phyloP scores from a whole-genome alignment of 2,329 filamentous ascomycete species.

The Pseudocercospora ulei region DNA sequence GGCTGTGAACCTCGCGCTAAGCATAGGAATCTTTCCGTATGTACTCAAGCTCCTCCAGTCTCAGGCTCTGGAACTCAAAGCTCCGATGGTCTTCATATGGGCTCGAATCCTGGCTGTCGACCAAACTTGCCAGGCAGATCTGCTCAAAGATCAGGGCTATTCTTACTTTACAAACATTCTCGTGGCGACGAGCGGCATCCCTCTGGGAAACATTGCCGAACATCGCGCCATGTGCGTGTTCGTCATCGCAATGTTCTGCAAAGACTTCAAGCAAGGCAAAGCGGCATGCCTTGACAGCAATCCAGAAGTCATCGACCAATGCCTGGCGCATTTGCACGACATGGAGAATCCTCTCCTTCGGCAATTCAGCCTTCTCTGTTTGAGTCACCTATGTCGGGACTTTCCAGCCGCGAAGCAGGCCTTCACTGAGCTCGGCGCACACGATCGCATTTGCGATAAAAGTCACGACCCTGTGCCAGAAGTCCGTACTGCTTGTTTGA shows the following conservation, averaged over 20 bases:
- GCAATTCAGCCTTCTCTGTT: constrained; percentile 91
- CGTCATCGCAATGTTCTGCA: constrained; percentile 94
- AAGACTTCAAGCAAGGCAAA: constrained; percentile 83
- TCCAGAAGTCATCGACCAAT: constrained; percentile 81
- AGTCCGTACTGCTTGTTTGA: constrained; percentile 83
- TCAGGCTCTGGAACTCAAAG: constrained; percentile 85
- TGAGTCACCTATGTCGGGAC: constrained; percentile 89
- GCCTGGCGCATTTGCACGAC: constrained; percentile 72
- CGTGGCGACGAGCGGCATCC: constrained; percentile 61
- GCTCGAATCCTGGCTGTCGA: constrained; percentile 91
- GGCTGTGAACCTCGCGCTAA: constrained; percentile 95
- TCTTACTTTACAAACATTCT: constrained; percentile 93
- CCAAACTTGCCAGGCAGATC: constrained; percentile 80
- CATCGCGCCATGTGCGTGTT: constrained; percentile 99
- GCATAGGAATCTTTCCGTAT: constrained; percentile 97
- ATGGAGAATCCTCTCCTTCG: constrained; percentile 77
- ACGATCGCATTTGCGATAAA: constrained; percentile 67
- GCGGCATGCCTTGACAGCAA: constrained; percentile 80
- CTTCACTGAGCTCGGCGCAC: constrained; percentile 80
- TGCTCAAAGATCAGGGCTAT: constrained; percentile 94
- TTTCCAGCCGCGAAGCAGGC: constrained; percentile 90
- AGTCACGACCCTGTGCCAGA: constrained; percentile 81
- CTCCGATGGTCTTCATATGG: constrained; percentile 99
- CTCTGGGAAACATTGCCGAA: constrained; percentile 78
- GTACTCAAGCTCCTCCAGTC: constrained; percentile 96